A percentile compares a stretch with the other conserved stretches of the same genome.
These are phyloP conservation scores for Exophiala dermatitidis DNA, from an alignment of 2,329 filamentous ascomycete genomes.

Conservation along the genomic window DNA sequence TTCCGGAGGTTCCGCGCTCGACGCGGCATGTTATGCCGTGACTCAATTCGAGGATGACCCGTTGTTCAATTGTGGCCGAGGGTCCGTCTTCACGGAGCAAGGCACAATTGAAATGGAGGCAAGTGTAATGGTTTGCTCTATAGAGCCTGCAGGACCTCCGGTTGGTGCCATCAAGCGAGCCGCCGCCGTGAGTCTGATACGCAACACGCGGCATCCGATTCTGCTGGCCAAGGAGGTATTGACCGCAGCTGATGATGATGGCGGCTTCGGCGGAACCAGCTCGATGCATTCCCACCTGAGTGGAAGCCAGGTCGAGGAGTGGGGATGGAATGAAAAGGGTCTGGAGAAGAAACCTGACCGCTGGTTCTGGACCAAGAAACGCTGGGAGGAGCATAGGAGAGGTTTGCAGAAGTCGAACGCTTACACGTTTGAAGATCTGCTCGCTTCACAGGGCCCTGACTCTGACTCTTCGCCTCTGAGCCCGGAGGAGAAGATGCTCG, in stretches of 20 bases:
- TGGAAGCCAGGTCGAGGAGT: conserved; percentile 59
- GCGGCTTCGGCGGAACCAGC: conserved; percentile 30
- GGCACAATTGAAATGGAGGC: conserved; percentile 82
- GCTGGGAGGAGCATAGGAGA: conserved; percentile 69
- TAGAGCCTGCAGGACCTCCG: conserved; percentile 20
- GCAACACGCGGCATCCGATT: conserved; percentile 71
- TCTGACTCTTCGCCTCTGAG: conserved; percentile 30
- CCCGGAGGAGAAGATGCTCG: conserved; percentile 29
- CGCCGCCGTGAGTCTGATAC: conserved; percentile 67
- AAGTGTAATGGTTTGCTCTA: conserved; percentile 68
- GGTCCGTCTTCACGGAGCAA: conserved; percentile 77
- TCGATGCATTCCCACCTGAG: conserved; percentile 59
- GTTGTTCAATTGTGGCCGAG: conserved; percentile 76
- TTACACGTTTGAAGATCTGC: conserved; percentile 16
- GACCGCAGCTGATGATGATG: conserved; percentile 55
- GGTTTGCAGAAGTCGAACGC: conserved; percentile 42
- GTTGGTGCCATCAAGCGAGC: conserved; percentile 56
- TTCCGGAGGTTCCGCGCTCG: conserved; percentile 50
- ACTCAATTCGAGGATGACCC: conserved; percentile 67
- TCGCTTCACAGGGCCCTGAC: conserved; percentile 11
- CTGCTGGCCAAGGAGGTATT: conserved; percentile 65
- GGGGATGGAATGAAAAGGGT: conserved; percentile 54
- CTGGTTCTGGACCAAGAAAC: conserved; percentile 72
- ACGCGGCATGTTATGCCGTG: conserved; percentile 69
- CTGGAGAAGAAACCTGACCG: conserved; percentile 59